phyloP scores from a whole-genome alignment of 768 basidiomycete genomes.

The Kwoniella pini region DNA sequence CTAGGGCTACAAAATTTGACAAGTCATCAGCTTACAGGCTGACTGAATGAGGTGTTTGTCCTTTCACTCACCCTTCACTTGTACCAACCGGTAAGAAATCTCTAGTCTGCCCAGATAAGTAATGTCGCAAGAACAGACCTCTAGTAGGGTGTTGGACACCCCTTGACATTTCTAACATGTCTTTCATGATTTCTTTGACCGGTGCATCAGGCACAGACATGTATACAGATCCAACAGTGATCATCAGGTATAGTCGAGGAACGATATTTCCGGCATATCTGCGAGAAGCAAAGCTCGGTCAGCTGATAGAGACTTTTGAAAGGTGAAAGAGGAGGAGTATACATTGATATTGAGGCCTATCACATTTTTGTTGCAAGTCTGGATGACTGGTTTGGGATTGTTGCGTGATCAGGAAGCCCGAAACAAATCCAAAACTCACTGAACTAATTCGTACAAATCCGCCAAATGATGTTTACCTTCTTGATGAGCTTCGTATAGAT shows the following conservation, averaged over 20 bases:
- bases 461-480: slow-evolving; percentile 91
- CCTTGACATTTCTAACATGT: slow-evolving; percentile 99
- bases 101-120: slow-evolving; percentile 93
- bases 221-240: slow-evolving; percentile 98
- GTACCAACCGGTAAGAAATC: slow-evolving; percentile 89
- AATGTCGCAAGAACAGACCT: slow-evolving; percentile 92
- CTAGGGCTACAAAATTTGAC: slow-evolving; percentile 61
- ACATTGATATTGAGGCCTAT: no score
- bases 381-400: no score
- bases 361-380: no score
- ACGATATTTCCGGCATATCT: slow-evolving; percentile 52
- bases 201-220: slow-evolving; percentile 98
- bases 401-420: no score
- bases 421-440: slow-evolving; percentile 62
- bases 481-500: slow-evolving; percentile 93
- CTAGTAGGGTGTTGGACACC: slow-evolving; percentile 97
- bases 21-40: not conserved
- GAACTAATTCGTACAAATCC: slow-evolving; percentile 98
- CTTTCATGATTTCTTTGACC: slow-evolving; percentile 99
- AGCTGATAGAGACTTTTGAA: not conserved
- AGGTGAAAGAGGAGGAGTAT: no score
- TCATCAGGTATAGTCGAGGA: slow-evolving; percentile 76
- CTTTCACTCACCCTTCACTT: slow-evolving; percentile 68
- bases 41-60: not conserved
- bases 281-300: not conserved